Percentiles rank a stretch among this genome's conserved stretches.
Evolutionary conservation across 2,329 filamentous ascomycete species (phyloP).

Genomic region (Phaeomoniella chlamydospora): DNA sequence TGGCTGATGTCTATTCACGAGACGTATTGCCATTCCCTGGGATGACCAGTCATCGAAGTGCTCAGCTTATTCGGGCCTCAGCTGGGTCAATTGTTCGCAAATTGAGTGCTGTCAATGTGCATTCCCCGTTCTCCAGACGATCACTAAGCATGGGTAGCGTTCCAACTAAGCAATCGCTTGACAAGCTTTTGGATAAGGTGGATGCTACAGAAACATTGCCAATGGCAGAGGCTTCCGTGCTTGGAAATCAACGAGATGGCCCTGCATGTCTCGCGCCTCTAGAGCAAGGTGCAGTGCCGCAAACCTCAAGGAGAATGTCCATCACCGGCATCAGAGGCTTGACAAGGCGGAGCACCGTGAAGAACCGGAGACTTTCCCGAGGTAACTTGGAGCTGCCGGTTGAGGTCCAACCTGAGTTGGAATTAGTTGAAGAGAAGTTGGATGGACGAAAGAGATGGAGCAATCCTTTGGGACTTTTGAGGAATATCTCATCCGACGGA

Average conservation of each 20-base stretch:
- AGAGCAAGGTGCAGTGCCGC: slow-evolving; percentile 2
- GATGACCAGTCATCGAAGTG: slow-evolving; percentile 52
- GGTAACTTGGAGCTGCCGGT: slow-evolving; percentile 5
- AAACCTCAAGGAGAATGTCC: slow-evolving; percentile 1
- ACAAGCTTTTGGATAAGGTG: slow-evolving; percentile 4
- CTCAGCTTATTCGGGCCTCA: slow-evolving; percentile 62
- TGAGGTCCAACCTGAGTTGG: slow-evolving; percentile 3
- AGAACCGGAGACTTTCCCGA: slow-evolving; percentile 8
- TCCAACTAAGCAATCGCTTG: slow-evolving; percentile 8
- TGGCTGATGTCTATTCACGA: slow-evolving; percentile 73
- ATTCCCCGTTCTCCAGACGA: slow-evolving; percentile 60
- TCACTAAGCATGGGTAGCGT: slow-evolving; percentile 41
- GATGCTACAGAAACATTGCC: slow-evolving; percentile 4
- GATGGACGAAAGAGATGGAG: slow-evolving; percentile 11
- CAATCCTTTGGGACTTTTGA: slow-evolving; percentile 12
- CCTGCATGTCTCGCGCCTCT: slow-evolving; percentile 6
- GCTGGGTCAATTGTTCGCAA: slow-evolving; percentile 80
- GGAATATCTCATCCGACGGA: slow-evolving; percentile 11
- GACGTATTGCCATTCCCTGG: slow-evolving; percentile 71
- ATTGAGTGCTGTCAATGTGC: slow-evolving; percentile 67
- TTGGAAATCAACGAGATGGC: slow-evolving; percentile 5
- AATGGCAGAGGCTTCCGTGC: slow-evolving; percentile 7
- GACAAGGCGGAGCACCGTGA: slow-evolving; percentile 8
- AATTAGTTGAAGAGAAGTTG: slow-evolving; percentile 5
- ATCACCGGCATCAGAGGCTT: neutral